A percentile compares a stretch with the other conserved stretches of the same genome.
These are phyloP conservation scores for Colletotrichum musae DNA, from an alignment of 2,329 filamentous ascomycete genomes.

Conservation along the genomic window DNA sequence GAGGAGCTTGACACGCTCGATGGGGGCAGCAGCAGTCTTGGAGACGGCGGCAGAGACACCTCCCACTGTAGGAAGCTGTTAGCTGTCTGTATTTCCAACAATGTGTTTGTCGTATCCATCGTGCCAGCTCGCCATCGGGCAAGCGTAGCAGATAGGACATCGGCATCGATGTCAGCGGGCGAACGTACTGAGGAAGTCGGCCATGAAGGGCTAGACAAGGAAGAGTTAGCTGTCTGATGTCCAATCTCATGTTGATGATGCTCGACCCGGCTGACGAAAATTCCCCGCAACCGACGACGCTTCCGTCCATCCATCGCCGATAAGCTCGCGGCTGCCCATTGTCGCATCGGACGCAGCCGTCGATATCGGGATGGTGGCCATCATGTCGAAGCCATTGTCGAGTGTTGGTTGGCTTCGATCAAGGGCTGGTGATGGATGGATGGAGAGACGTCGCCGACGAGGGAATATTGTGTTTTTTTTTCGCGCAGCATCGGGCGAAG, in stretches of 20 bases:
- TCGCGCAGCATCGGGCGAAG: conserved; percentile 42
- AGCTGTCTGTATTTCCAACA: conserved; percentile 33
- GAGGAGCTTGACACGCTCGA: conserved; percentile 99
- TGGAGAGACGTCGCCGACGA: conserved; percentile 42
- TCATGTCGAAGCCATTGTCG: conserved; percentile 15
- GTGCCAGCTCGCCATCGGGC: not conserved
- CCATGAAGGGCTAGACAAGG: conserved; percentile 83
- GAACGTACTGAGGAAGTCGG: conserved; percentile 98
- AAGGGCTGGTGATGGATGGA: conserved; percentile 37
- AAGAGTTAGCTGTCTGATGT: conserved; percentile 51
- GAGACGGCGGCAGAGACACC: conserved; percentile 99
- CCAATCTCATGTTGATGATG: not conserved
- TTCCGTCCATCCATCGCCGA: not conserved
- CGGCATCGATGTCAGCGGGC: not conserved
- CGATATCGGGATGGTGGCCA: no score
- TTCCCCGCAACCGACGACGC: not conserved
- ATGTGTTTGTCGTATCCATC: not conserved
- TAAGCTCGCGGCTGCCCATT: conserved; percentile 20
- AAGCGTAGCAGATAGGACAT: not conserved
- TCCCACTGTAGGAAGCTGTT: conserved; percentile 79
- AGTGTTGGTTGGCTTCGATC: conserved; percentile 20
- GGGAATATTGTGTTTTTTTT: conserved; percentile 49
- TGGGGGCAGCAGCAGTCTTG: conserved; percentile 99
- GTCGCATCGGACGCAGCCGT: not conserved
- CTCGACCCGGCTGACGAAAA: not conserved